These are phyloP conservation scores for Phytopythium aichiense DNA, from an alignment of 352 stramenopile species.

Conservation along the genomic window DNA sequence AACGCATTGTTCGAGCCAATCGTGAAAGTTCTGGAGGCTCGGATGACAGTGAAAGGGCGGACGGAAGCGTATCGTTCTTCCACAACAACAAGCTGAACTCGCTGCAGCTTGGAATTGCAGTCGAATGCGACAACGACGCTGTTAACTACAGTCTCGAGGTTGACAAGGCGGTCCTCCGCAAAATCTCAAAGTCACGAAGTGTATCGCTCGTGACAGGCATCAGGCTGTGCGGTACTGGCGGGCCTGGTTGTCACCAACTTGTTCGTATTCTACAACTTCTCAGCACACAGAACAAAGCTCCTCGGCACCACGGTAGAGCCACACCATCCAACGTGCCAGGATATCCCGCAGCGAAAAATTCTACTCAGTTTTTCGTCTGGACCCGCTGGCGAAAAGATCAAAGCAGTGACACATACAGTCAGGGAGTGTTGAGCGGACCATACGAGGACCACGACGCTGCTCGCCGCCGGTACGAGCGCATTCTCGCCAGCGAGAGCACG, in stretches of 20 bases:
- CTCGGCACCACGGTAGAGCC: neutral
- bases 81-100: neutral
- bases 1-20: neutral
- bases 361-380: slow-evolving; percentile 32
- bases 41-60: neutral
- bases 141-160: slow-evolving; percentile 5
- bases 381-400: slow-evolving; percentile 27
- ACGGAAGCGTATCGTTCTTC: neutral
- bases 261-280: neutral
- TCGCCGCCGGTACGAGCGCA: slow-evolving; percentile 25
- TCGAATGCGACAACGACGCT: neutral
- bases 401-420: slow-evolving; percentile 2
- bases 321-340: too few relatives aligned
- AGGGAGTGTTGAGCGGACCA: slow-evolving; percentile 28
- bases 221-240: neutral
- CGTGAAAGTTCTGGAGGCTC: neutral
- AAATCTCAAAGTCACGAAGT: neutral
- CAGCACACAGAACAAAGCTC: neutral
- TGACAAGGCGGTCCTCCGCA: neutral
- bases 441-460: slow-evolving; percentile 31
- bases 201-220: neutral
- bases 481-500: slow-evolving; percentile 14
- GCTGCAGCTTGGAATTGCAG: neutral
- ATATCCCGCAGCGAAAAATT: neutral
- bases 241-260: neutral